Percentiles rank a stretch among this genome's conserved stretches.
phyloP scores from a whole-genome alignment of 805 yeast genomes.

The Lipomyces yamadae region DNA sequence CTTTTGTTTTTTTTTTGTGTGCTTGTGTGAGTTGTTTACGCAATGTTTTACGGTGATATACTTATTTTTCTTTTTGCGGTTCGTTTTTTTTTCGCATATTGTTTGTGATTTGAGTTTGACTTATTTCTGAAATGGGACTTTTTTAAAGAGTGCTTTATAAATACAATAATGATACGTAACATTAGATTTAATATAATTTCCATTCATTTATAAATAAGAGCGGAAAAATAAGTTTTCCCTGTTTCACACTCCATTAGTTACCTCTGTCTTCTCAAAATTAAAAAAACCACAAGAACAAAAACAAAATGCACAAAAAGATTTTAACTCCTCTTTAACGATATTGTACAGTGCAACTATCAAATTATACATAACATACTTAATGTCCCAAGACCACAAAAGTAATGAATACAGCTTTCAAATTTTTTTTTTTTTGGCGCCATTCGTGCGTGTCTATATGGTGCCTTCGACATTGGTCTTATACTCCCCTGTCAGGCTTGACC shows the following conservation, averaged over 20 bases:
- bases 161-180: not conserved
- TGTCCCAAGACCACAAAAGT: not conserved
- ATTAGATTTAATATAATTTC: too few relatives aligned
- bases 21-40: too few relatives aligned
- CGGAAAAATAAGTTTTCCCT: too few relatives aligned
- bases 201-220: too few relatives aligned
- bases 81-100: not conserved
- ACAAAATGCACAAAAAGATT: not conserved
- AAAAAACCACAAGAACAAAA: not conserved
- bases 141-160: not conserved
- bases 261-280: too few relatives aligned
- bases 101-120: not conserved
- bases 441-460: not conserved
- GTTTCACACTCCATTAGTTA: too few relatives aligned
- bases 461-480: not conserved
- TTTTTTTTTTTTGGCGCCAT: too few relatives aligned
- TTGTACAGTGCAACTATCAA: not conserved
- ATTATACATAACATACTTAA: not conserved
- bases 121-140: not conserved
- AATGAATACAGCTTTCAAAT: too few relatives aligned
- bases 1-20: too few relatives aligned
- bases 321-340: not conserved
- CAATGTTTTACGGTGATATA: not conserved
- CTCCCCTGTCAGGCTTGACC: not conserved
- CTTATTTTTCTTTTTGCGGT: not conserved